phyloP scores from a whole-genome alignment of 2,329 filamentous ascomycete genomes.

The Thelonectria olida region DNA sequence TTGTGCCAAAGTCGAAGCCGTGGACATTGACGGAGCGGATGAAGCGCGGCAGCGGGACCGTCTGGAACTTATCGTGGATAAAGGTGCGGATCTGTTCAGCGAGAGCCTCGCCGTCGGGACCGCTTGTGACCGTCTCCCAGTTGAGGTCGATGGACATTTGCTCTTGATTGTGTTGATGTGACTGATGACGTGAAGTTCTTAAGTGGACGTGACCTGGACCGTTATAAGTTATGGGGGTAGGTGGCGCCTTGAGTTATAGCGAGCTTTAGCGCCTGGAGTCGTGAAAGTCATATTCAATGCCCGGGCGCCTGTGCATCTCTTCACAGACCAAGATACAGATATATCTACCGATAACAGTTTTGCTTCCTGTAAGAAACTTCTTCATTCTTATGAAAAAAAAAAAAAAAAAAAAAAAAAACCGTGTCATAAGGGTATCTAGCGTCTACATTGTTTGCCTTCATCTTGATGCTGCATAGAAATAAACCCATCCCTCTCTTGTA shows the following conservation, averaged over 20 bases:
- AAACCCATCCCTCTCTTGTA: neutral
- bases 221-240: neutral
- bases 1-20: conserved; percentile 88
- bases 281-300: too few relatives aligned
- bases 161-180: neutral
- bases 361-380: too few relatives aligned
- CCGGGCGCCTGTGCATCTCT: too few relatives aligned
- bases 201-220: neutral
- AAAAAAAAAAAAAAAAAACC: too few relatives aligned
- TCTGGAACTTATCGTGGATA: conserved; percentile 95
- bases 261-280: conserved; percentile 16
- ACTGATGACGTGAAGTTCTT: conserved; percentile 19
- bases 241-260: conserved; percentile 12
- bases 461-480: neutral
- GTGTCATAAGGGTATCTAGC: conserved; percentile 31
- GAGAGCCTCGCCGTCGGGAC: conserved; percentile 85
- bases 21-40: conserved; percentile 96
- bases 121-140: conserved; percentile 91
- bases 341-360: too few relatives aligned
- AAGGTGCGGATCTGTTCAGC: conserved; percentile 90
- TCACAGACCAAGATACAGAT: too few relatives aligned
- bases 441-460: conserved; percentile 6
- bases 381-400: too few relatives aligned
- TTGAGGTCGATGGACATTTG: conserved; percentile 97
- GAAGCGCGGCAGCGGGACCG: conserved; percentile 89